Conservation (phyloP, 805 yeast genomes). For the Suhomyces sp. region DNA sequence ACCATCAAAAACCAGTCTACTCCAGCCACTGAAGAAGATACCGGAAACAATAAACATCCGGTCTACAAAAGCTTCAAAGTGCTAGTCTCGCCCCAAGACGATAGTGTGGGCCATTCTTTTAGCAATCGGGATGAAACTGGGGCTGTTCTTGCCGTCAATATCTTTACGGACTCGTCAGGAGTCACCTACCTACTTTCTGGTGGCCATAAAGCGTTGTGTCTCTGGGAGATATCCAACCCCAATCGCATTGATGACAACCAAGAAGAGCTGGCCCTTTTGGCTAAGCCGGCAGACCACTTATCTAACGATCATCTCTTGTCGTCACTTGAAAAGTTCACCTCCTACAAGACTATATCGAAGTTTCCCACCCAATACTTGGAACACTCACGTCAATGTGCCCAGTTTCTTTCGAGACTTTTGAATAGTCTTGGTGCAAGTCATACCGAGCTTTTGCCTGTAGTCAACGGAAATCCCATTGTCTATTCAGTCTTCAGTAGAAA, state of each 20-base stretch:
- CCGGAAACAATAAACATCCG: background rate
- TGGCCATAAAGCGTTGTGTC: constrained; percentile 64
- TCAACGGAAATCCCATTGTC: constrained; percentile 81
- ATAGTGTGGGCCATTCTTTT: constrained; percentile 8
- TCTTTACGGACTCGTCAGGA: constrained; percentile 36
- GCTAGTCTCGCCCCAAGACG: constrained; percentile 11
- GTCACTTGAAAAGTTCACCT: constrained; percentile 58
- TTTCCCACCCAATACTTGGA: constrained; percentile 64
- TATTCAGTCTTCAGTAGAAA: constrained; percentile 59
- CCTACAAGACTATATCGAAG: constrained; percentile 76
- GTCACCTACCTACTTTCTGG: constrained; percentile 59
- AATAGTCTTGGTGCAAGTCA: constrained; percentile 66
- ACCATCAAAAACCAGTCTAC: constrained; percentile 18
- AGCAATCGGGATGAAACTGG: constrained; percentile 24
- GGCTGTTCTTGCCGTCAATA: constrained; percentile 54
- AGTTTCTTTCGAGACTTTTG: constrained; percentile 60
- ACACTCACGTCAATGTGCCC: constrained; percentile 86
- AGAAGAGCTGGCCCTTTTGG: background rate
- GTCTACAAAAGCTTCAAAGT: constrained; percentile 7
- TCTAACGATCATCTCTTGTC: constrained; percentile 63
- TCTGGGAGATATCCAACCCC: constrained; percentile 58
- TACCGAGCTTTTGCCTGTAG: constrained; percentile 67
- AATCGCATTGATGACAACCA: constrained; percentile 9
- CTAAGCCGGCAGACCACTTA: constrained; percentile 12
- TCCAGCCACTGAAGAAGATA: constrained; percentile 7